Evolutionary conservation across 192 early-diverging fungal species (phyloP).

Genomic region (Coemansia sp.): DNA sequence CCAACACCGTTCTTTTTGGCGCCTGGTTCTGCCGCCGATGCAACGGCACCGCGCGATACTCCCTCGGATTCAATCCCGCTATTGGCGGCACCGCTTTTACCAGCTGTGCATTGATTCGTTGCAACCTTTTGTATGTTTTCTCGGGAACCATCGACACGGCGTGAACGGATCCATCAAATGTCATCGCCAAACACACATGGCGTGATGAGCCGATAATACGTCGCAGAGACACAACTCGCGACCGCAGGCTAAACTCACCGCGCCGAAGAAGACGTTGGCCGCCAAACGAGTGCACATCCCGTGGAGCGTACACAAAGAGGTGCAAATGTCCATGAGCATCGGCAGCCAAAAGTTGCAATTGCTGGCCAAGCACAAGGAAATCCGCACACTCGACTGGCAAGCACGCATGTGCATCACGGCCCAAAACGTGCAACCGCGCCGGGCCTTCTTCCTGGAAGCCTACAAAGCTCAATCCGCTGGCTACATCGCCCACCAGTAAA

Average conservation of each 20-base stretch:
- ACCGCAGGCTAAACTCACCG: conserved; percentile 85
- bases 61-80: conserved; percentile 91
- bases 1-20: conserved; percentile 77
- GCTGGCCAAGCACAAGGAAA: conserved; percentile 74
- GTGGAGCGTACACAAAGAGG: conserved; percentile 82
- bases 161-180: conserved; percentile 21
- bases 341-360: conserved; percentile 80
- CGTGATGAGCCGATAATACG: conserved; percentile 52
- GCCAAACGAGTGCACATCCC: conserved; percentile 81
- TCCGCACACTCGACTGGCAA: conserved; percentile 73
- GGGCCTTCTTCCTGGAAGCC: conserved; percentile 94
- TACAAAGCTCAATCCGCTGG: conserved; percentile 84
- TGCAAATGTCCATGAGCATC: conserved; percentile 68
- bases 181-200: conserved; percentile 57
- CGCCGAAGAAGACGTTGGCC: conserved; percentile 87
- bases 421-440: conserved; percentile 79
- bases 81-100: conserved; percentile 77
- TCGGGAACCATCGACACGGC: conserved; percentile 70
- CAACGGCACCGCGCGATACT: conserved; percentile 64
- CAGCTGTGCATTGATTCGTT: conserved; percentile 80
- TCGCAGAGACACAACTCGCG: conserved; percentile 69
- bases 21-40: conserved; percentile 69
- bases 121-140: conserved; percentile 88
- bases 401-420: conserved; percentile 79
- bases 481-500: conserved; percentile 81